Percentiles rank a stretch among this genome's conserved stretches.
These are phyloP conservation scores for Trichoderma orchidacearum DNA, from an alignment of 495 filamentous ascomycete species.

Conservation along the genomic window DNA sequence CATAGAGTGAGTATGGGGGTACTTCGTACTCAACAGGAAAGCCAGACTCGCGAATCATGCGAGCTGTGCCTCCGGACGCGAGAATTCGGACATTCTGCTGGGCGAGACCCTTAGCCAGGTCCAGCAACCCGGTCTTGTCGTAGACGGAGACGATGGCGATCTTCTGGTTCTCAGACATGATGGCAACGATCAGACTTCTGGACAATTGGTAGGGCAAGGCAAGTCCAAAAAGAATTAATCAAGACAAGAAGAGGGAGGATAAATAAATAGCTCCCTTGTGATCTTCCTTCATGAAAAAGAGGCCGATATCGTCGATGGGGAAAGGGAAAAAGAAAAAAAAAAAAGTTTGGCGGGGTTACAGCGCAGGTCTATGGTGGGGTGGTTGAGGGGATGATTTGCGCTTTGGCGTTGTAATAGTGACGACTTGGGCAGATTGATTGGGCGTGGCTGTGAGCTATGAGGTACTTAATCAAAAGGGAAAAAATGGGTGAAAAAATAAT, in stretches of 20 bases:
- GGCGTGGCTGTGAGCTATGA: background rate
- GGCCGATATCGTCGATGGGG: background rate
- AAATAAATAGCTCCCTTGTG: background rate
- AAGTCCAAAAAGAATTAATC: background rate
- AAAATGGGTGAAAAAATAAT: background rate
- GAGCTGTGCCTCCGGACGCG: constrained; percentile 86
- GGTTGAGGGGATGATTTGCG: background rate
- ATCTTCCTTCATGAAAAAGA: background rate
- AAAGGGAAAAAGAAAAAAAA: constrained; percentile 3
- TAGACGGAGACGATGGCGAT: constrained; percentile 94
- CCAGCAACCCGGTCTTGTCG: constrained; percentile 93
- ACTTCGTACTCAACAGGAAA: constrained; percentile 75
- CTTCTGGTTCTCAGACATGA: constrained; percentile 11
- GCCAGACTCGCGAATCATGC: constrained; percentile 87
- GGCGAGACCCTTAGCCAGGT: constrained; percentile 87
- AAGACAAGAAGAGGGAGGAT: background rate
- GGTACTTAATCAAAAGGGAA: background rate
- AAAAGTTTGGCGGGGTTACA: constrained; percentile 2
- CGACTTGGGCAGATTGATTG: background rate
- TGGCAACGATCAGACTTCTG: background rate
- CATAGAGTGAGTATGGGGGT: background rate
- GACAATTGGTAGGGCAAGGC: background rate
- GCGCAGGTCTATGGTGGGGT: background rate
- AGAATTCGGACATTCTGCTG: constrained; percentile 85
- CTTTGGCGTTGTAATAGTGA: background rate